These are phyloP conservation scores for Ustilago cynodontis DNA, from an alignment of 1,284 basidiomycete species.

Conservation along the genomic window DNA sequence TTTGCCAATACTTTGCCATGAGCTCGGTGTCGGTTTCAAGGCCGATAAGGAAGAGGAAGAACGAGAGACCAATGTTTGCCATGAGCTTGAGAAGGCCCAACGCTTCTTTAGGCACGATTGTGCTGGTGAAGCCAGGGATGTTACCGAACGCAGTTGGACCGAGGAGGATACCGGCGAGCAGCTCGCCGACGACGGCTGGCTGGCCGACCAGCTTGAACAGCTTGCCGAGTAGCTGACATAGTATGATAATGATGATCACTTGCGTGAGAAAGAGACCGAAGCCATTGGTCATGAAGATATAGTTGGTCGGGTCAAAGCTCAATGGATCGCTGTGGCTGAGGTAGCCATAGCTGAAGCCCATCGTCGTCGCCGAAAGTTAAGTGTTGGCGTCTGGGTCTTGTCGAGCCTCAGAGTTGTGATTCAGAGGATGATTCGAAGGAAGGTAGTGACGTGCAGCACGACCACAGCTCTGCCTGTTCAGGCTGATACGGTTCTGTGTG, in stretches of 20 bases:
- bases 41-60: slow-evolving; percentile 60
- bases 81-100: slow-evolving; percentile 50
- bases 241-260: slow-evolving; percentile 52
- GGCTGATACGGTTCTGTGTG: background rate
- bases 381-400: background rate
- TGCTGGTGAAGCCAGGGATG: slow-evolving; percentile 53
- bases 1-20: slow-evolving; percentile 54
- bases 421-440: background rate
- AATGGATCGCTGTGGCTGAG: slow-evolving; percentile 51
- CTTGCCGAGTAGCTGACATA: slow-evolving; percentile 50
- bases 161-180: slow-evolving; percentile 53
- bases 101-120: slow-evolving; percentile 41
- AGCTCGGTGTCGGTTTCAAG: slow-evolving; percentile 61
- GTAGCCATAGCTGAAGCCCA: slow-evolving; percentile 44
- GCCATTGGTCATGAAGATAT: slow-evolving; percentile 45
- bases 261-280: slow-evolving; percentile 55
- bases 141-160: slow-evolving; percentile 56
- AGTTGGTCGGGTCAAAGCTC: slow-evolving; percentile 45
- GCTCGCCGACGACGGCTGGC: slow-evolving; percentile 54
- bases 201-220: slow-evolving; percentile 49
- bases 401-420: background rate
- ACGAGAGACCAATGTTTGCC: slow-evolving; percentile 48
- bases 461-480: background rate
- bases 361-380: background rate
- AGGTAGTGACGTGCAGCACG: background rate